A percentile compares a stretch with the other conserved stretches of the same genome.
These are phyloP conservation scores for Rutidosis leptorrhynchoides DNA, from an alignment of 129 eudicot species.

Conservation along the genomic window DNA sequence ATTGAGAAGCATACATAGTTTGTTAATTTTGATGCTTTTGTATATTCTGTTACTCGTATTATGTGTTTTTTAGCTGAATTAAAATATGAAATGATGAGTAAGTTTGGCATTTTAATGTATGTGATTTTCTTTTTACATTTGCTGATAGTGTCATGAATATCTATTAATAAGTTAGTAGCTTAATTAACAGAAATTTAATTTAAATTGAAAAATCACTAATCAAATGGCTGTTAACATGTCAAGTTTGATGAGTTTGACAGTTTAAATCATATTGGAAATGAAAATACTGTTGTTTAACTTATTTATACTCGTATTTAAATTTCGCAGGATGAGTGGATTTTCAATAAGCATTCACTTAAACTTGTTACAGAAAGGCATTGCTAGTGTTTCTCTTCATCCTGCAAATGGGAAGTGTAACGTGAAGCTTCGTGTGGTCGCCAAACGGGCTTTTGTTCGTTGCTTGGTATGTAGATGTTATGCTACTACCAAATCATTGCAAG, in stretches of 20 bases:
- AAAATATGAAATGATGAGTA: not conserved
- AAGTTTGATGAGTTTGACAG: too few relatives aligned
- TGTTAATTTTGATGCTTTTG: slow-evolving; percentile 1
- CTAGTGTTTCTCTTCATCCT: slow-evolving; percentile 30
- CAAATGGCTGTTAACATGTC: too few relatives aligned
- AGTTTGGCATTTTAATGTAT: not conserved
- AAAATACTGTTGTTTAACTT: slow-evolving; percentile 2
- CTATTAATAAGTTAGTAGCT: too few relatives aligned
- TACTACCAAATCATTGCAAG: slow-evolving; percentile 41
- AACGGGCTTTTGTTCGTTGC: slow-evolving; percentile 19
- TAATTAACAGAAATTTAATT: too few relatives aligned
- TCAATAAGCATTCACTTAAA: slow-evolving; percentile 32
- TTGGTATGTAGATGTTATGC: slow-evolving; percentile 35
- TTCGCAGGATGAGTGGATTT: slow-evolving; percentile 47
- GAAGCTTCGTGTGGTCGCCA: slow-evolving; percentile 37
- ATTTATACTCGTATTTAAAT: not conserved
- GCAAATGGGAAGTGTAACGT: slow-evolving; percentile 27
- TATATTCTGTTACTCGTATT: not conserved
- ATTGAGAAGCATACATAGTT: not conserved
- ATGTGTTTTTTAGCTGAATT: not conserved
- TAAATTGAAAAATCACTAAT: too few relatives aligned
- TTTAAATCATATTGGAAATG: not conserved
- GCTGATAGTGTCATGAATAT: too few relatives aligned
- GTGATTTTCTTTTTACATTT: too few relatives aligned
- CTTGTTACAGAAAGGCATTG: slow-evolving; percentile 37